Base-by-base conservation (phyloP, 2,329 filamentous ascomycete species). In the Penicillium sumatraense region DNA sequence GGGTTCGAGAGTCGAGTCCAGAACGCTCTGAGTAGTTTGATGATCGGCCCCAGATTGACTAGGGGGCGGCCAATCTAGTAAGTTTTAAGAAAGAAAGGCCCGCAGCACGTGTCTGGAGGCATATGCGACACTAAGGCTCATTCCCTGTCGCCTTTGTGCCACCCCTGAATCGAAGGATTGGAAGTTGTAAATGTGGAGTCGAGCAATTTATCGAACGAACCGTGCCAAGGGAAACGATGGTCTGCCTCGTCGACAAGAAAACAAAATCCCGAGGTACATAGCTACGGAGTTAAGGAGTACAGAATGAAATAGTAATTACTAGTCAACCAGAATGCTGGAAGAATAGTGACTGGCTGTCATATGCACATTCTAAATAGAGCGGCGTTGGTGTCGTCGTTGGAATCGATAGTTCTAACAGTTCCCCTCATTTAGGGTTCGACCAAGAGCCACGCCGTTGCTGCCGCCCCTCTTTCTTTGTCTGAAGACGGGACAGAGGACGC, bases 21-120 rank as follows among this genome's bases (percentile, higher is more conserved):
- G 58, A 58, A 42, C 49, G 31, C 21, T 33, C 21, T 29, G 38
- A 57, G 49, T 26, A 35, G 36, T 46, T 52, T 31, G 38, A 49
- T 47, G 54, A 57, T 57, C 54, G 44, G 20, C 47, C 36, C 27
- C 36, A 18, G 11, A 29, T 42, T 47, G 40, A 38, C 33, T 33
- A 49, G 35, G 40, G 52, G 49, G 49, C 26, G 38, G 16, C 31
- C 3, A 27, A 14, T 14, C 33, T 51, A 51, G 38, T 26, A 21
- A 40, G 14, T 11, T 45, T 13, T 20, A 29, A 35, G 20, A 45
- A 44, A 21, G 35, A 44, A 44, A 16, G 21, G 31, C 18, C 45
- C 38, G 23, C 24, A 49, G 48, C 65, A 68, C 64, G 65, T 68
- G 65, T 56, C 59, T 42, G n/a, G 38, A 20, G 29, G 26, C 16